Conservation (phyloP, 176 grass and related monocot species). For the Echinochloa phyllopogon region DNA sequence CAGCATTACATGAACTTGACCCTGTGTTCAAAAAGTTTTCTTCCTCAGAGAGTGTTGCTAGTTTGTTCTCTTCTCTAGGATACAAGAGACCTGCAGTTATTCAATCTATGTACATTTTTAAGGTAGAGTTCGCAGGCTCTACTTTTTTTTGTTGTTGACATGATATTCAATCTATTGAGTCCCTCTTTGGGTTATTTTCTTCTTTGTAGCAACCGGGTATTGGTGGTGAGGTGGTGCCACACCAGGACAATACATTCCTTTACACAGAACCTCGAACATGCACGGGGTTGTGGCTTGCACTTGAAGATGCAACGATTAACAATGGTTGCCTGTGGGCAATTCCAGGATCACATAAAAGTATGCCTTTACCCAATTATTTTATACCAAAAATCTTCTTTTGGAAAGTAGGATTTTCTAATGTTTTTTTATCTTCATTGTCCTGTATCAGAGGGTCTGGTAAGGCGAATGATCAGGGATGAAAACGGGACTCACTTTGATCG, state of each 20-base stretch:
- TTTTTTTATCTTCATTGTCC: not conserved
- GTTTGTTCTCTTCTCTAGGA: constrained; percentile 73
- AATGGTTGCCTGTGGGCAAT: constrained; percentile 95
- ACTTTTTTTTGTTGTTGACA: constrained; percentile 20
- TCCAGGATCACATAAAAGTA: constrained; percentile 88
- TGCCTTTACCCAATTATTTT: not conserved
- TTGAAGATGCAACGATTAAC: constrained; percentile 77
- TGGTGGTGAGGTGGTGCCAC: constrained; percentile 93
- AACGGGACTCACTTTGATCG: constrained; percentile 84
- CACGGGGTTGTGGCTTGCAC: constrained; percentile 95
- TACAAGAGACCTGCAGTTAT: constrained; percentile 88
- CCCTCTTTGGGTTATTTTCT: constrained; percentile 6
- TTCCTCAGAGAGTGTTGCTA: constrained; percentile 58
- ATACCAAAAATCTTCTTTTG: not conserved
- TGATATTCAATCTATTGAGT: constrained; percentile 4
- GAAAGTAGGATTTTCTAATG: not conserved
- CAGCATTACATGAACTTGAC: constrained; percentile 93
- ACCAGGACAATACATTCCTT: constrained; percentile 95
- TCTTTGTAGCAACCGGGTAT: constrained; percentile 90
- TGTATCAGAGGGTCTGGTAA: constrained; percentile 70
- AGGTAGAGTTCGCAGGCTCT: constrained; percentile 55
- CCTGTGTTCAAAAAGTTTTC: constrained; percentile 84
- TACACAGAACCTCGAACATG: constrained; percentile 81
- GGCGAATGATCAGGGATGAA: constrained; percentile 85
- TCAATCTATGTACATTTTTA: constrained; percentile 99